A percentile compares a stretch with the other conserved stretches of the same genome.
phyloP scores from a whole-genome alignment of 768 basidiomycete genomes.

The Naganishia vaughanmartiniae region DNA sequence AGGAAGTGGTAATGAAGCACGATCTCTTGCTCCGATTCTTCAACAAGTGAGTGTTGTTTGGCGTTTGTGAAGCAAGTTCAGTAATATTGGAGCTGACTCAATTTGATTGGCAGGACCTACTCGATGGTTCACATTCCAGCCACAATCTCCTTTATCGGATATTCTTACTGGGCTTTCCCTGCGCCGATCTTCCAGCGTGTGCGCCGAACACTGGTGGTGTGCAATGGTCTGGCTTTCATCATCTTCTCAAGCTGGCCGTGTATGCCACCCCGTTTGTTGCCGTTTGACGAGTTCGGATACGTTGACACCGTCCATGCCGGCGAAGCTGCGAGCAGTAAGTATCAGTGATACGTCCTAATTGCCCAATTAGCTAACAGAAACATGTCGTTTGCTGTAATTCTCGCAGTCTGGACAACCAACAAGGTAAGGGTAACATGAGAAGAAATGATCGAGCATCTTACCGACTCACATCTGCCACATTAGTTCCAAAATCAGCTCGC shows the following conservation, averaged over 20 bases:
- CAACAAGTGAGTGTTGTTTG: conserved; percentile 39
- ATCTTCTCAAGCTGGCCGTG: conserved; percentile 46
- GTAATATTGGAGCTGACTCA: not conserved
- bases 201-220: conserved; percentile 41
- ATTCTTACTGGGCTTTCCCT: conserved; percentile 38
- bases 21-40: conserved; percentile 34
- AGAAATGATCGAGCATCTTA: not conserved
- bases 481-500: conserved; percentile 47
- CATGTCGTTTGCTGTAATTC: not conserved
- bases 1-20: conserved; percentile 36
- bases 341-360: too few species aligned
- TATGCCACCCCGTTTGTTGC: conserved; percentile 44
- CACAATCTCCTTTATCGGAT: conserved; percentile 44
- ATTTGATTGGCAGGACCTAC: conserved; percentile 35
- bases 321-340: conserved; percentile 40
- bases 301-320: conserved; percentile 43
- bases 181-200: conserved; percentile 39
- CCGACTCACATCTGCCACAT: conserved; percentile 3
- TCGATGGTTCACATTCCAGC: conserved; percentile 47
- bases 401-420: conserved; percentile 43
- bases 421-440: conserved; percentile 29
- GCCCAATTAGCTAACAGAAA: too few species aligned
- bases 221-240: conserved; percentile 43
- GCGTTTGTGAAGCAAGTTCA: not conserved
- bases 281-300: conserved; percentile 40